Base-by-base conservation (phyloP, 139 green algal genomes). In the Chlorella sp. region DNA sequence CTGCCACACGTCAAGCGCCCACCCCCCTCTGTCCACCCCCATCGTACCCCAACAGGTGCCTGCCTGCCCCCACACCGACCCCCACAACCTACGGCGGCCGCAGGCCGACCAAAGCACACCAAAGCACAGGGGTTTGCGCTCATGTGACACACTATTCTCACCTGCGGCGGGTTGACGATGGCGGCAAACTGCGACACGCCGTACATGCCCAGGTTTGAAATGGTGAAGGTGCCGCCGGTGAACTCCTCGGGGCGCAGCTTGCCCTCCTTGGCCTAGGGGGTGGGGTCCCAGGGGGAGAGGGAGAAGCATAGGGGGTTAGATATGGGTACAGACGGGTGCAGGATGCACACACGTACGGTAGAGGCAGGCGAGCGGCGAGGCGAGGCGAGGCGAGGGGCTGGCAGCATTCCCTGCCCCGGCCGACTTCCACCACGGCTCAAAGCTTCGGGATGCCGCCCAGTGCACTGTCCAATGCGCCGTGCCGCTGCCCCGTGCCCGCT, bases 191-290 rank as follows among this genome's bases (percentile, higher is more conserved):
- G 91, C 69, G 95, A 95, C 36, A 99, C 91, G 68, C 96, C 95
- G 82, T 94, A 99, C 98, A 99, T 99, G 92, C 98, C 97, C 86
- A 99, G 93, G 93, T 99, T 99, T 66, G 93, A 97, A 37, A 99
- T 94, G 48, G 96, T 98, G 94, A 99, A 99, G 68, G 97, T 98
- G 78, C 97, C 97, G 28, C 96, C 97, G 9, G 90, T 94, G 90
- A 97, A 97, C 89, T 99, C 98, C 40, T 97, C 90, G 0, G 97
- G 97, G 83, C 89, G 83, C 48, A 99, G 95, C 95, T 97, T 98
- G 88, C 94, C 94, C 66, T 97, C 96, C 91, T 97, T 97, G 53
- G 97, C 97, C 94, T 97, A 93, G 39, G 2, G 19, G 57, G 4
- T 24, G 69, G 66, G 39, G 37, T 57, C 18, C 12, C 82, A 39